Base-by-base conservation (phyloP, 768 basidiomycete species). In the Amanita polypyramis region DNA sequence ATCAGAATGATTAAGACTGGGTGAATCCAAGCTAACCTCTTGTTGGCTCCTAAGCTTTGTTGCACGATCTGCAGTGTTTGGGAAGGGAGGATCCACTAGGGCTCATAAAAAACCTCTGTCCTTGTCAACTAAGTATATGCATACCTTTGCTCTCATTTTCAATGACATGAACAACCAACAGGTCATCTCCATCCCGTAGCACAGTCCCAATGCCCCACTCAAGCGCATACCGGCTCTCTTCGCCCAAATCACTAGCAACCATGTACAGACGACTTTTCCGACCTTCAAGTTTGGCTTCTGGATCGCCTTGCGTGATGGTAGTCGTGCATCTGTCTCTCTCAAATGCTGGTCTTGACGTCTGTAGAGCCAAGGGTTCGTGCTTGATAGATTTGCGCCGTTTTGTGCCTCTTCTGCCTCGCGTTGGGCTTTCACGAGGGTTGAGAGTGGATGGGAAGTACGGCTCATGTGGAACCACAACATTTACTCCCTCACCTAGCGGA, bases 131-230 rank as follows among this genome's bases (percentile, higher is more conserved):
- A 43, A 32, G 43, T 15, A 30, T 30, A 10, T 21, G 61, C 79
- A 50, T 55, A 89, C 92, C 75, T 70, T 94, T 97, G 38, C 70
- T 71, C 54, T 98, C 96, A 55, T 90, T 94, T 64, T 99, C 96
- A 42, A 88, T 80, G 1, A 97, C 85, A 2, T 84, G 91, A 0
- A 96, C 86, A 51, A 98, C 74, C 51, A 94, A 73, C 82, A 92
- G 69, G 65, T 94, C 88, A 57, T 99, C 96, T 2, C 95, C 95
- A 64, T 97, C 93, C 52, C 93, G 70, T 51, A 96, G 68, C 2
- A 97, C 95, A 0, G 95, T 97, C 2, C 94, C 95, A 47, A 98
- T 94, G 8, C 88, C 91, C 96, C 95, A 99, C 63, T 98, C 94
- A 5, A 98, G 79, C 0, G 96, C 96, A 63, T 94, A 99, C 29